Percentiles rank a stretch among this genome's conserved stretches.
Conservation (phyloP, 1,139 yeast species). For the Lodderomyces elongisporus region DNA sequence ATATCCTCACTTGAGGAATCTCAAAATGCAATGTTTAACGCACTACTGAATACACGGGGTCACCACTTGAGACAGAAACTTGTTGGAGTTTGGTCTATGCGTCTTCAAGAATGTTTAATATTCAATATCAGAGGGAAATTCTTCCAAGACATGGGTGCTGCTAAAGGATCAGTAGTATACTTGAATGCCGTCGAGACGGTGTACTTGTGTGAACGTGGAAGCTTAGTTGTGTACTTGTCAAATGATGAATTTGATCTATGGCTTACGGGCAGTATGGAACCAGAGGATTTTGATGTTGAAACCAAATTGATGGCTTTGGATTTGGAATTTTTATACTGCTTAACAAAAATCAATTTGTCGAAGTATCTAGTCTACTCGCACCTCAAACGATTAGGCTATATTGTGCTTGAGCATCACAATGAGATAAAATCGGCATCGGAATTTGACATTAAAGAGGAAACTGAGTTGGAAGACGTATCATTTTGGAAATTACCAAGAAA, state of each 20-base stretch:
- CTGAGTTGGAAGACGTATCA: conserved; percentile 1
- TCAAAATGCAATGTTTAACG: conserved; percentile 67
- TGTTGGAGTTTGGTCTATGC: conserved; percentile 44
- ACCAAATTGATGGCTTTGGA: conserved; percentile 41
- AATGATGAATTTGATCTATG: conserved; percentile 16
- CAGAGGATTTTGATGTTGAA: conserved; percentile 23
- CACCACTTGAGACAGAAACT: conserved; percentile 48
- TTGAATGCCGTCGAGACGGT: conserved; percentile 64
- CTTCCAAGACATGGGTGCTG: conserved; percentile 65
- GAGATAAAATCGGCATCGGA: conserved; percentile 6
- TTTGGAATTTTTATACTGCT: conserved; percentile 61
- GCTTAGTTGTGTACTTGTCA: conserved; percentile 51
- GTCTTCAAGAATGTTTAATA: conserved; percentile 40
- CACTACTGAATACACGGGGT: conserved; percentile 56
- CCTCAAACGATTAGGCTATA: conserved; percentile 75
- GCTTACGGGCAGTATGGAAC: conserved; percentile 10
- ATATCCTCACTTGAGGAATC: conserved; percentile 46
- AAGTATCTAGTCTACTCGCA: conserved; percentile 67
- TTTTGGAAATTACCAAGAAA: conserved; percentile 8
- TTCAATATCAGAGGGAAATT: conserved; percentile 66
- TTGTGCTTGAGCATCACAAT: conserved; percentile 35
- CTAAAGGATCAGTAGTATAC: conserved; percentile 26
- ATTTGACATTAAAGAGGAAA: conserved; percentile 1
- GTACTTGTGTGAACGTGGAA: conserved; percentile 80
- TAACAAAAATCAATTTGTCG: conserved; percentile 43